Percentiles rank a stretch among this genome's conserved stretches.
Evolutionary conservation across 495 filamentous ascomycete genomes (phyloP).

Genomic region (Elaphomyces granulatus): DNA sequence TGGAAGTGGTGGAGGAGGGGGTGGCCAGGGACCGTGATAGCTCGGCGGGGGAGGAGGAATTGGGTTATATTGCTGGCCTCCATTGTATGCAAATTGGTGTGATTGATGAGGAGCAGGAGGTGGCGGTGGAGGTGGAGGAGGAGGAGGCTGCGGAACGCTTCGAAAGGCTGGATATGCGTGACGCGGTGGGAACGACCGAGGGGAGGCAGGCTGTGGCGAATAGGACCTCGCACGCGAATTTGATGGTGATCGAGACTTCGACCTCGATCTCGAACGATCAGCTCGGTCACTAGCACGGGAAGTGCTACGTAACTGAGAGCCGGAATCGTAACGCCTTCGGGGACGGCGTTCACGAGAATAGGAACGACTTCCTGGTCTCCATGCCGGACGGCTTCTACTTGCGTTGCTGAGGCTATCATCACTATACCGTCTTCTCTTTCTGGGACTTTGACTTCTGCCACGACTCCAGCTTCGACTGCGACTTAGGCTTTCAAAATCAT

Average conservation of each 20-base stretch:
- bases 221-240: constrained; percentile 31
- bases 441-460: constrained; percentile 18
- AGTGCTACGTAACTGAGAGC: constrained; percentile 11
- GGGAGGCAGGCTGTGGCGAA: constrained; percentile 23
- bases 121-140: constrained; percentile 11
- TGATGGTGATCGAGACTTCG: constrained; percentile 20
- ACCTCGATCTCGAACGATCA: constrained; percentile 21
- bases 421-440: constrained; percentile 34
- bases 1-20: constrained; percentile 29
- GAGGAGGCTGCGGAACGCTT: constrained; percentile 8
- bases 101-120: constrained; percentile 15
- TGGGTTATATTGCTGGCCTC: constrained; percentile 7
- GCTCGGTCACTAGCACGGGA: constrained; percentile 8
- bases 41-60: constrained; percentile 31
- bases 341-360: constrained; percentile 3
- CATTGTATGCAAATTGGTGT: constrained; percentile 19
- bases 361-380: background rate
- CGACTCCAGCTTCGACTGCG: constrained; percentile 21
- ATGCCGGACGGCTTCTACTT: constrained; percentile 11
- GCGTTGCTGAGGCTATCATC: constrained; percentile 28
- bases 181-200: constrained; percentile 18
- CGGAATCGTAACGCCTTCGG: constrained; percentile 4
- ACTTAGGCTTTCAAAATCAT: constrained; percentile 10
- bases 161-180: constrained; percentile 11
- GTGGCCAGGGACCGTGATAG: constrained; percentile 39